A percentile compares a stretch with the other conserved stretches of the same genome.
Conservation (phyloP, 1,139 yeast genomes). For the Candida sp. region DNA sequence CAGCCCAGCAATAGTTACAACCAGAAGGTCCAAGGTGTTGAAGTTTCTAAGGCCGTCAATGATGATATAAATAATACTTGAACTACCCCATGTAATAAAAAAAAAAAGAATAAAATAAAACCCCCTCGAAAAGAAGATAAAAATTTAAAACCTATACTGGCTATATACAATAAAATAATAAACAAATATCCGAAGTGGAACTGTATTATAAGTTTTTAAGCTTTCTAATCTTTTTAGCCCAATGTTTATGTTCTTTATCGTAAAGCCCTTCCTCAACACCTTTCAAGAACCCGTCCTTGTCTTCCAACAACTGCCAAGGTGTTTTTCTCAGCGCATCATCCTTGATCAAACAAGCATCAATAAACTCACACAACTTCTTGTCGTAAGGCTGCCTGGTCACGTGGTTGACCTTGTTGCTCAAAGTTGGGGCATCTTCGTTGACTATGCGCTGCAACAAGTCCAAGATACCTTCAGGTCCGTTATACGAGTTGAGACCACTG, state of each 20-base stretch:
- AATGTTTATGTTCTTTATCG: conserved; percentile 47
- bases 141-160: not conserved
- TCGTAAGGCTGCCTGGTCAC: conserved; percentile 33
- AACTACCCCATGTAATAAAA: no score
- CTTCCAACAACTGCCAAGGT: conserved; percentile 58
- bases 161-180: not conserved
- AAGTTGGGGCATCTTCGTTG: conserved; percentile 86
- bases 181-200: not conserved
- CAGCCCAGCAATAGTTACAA: conserved; percentile 75
- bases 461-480: conserved; percentile 82
- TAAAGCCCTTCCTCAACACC: conserved; percentile 43
- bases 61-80: conserved; percentile 18
- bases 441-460: conserved; percentile 93
- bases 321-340: conserved; percentile 67
- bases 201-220: conserved; percentile 5
- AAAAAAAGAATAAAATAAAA: not conserved
- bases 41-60: conserved; percentile 28
- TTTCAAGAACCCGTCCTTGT: conserved; percentile 45
- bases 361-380: conserved; percentile 58
- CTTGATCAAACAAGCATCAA: conserved; percentile 68
- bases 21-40: conserved; percentile 57
- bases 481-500: conserved; percentile 6
- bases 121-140: not conserved
- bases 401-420: conserved; percentile 36
- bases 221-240: conserved; percentile 54